Conservation (phyloP, 352 stramenopile genomes). For the Globisporangium nagaii region DNA sequence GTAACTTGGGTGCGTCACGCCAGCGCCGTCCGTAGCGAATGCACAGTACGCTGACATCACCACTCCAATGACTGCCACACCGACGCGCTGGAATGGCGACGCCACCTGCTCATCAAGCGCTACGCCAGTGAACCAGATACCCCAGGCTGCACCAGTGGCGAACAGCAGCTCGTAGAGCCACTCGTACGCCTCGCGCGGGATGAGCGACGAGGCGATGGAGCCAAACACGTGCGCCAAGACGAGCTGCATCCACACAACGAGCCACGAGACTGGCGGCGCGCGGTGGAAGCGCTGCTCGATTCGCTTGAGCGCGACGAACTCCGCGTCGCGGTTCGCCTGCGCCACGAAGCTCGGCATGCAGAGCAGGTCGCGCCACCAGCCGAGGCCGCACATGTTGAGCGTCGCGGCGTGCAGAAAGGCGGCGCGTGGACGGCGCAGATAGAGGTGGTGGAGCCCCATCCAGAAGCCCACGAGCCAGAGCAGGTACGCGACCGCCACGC, state of each 20-base stretch:
- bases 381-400: constrained; percentile 14
- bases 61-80: neutral
- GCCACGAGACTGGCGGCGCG: constrained; percentile 7
- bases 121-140: constrained; percentile 12
- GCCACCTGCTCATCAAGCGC: constrained; percentile 5
- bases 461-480: constrained; percentile 20
- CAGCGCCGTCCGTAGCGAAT: neutral
- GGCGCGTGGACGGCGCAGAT: constrained; percentile 11
- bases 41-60: neutral
- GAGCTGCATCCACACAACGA: constrained; percentile 10
- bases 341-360: constrained; percentile 10
- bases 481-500: constrained; percentile 6
- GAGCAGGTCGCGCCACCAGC: constrained; percentile 17
- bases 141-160: constrained; percentile 9
- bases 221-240: constrained; percentile 1
- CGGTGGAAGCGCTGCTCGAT: constrained; percentile 10
- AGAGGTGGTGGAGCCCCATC: constrained; percentile 19
- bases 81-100: neutral
- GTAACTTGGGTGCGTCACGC: neutral
- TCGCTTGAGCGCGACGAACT: constrained; percentile 9
- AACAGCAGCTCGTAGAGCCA: constrained; percentile 14
- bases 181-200: constrained; percentile 1
- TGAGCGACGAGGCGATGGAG: constrained; percentile 1
- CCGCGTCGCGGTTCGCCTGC: constrained; percentile 12
- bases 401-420: constrained; percentile 17